Percentiles rank a stretch among this genome's conserved stretches.
These are phyloP conservation scores for Musa acuminata DNA, from an alignment of 176 grass and related monocot genomes.

Conservation along the genomic window DNA sequence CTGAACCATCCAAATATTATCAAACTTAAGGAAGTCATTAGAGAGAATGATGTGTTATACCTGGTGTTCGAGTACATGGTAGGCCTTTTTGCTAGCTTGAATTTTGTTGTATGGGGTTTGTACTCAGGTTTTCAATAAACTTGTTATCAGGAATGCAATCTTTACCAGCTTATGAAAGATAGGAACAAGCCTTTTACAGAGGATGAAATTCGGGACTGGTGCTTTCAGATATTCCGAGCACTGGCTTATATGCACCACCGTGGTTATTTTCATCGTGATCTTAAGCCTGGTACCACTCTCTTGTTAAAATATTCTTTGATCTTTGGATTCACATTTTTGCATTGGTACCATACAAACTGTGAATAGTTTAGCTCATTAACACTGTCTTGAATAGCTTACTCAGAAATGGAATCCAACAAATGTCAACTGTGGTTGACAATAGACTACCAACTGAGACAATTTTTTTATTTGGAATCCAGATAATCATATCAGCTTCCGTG, in stretches of 20 bases:
- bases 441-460: no score
- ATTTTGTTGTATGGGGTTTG: background rate
- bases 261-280: conserved; percentile 96
- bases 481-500: background rate
- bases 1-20: conserved; percentile 99
- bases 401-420: no score
- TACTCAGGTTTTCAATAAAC: background rate
- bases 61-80: conserved; percentile 99
- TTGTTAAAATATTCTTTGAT: background rate
- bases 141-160: conserved; percentile 72
- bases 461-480: no score
- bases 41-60: conserved; percentile 81
- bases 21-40: conserved; percentile 98
- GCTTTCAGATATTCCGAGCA: conserved; percentile 98
- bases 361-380: no score
- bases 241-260: conserved; percentile 91
- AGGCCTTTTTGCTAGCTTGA: conserved; percentile 19
- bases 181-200: conserved; percentile 73
- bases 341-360: background rate
- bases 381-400: no score
- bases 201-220: conserved; percentile 78
- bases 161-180: conserved; percentile 96
- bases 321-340: background rate
- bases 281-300: conserved; percentile 71
- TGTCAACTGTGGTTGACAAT: no score